These are phyloP conservation scores for Cymodocea nodosa DNA, from an alignment of 116 monocot species.

Conservation along the genomic window DNA sequence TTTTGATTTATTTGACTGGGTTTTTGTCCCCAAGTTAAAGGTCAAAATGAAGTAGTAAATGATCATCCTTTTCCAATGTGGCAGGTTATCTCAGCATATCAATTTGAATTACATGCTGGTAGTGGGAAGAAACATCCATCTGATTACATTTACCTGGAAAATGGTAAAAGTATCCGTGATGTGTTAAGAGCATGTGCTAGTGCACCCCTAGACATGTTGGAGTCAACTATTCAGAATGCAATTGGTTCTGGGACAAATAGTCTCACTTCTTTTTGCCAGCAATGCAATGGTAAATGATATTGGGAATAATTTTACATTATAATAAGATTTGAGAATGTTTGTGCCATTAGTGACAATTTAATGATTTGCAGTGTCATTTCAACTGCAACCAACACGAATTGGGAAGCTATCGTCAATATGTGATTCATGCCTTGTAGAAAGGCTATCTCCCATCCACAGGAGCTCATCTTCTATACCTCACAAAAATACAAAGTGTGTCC, in stretches of 20 bases:
- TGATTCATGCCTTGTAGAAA: conserved; percentile 38
- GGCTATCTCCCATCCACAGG: conserved; percentile 16
- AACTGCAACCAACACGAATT: conserved; percentile 13
- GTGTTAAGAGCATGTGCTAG: conserved; percentile 42
- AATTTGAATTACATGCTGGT: conserved; percentile 81
- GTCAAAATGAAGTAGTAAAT: neutral
- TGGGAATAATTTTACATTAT: neutral
- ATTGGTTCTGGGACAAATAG: conserved; percentile 13
- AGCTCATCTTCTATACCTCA: conserved; percentile 10
- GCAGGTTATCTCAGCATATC: conserved; percentile 55
- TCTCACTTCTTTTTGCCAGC: conserved; percentile 12
- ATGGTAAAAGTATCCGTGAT: conserved; percentile 65
- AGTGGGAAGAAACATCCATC: conserved; percentile 83
- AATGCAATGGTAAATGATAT: conserved; percentile 33
- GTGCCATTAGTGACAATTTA: neutral
- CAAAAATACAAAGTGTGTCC: conserved; percentile 23
- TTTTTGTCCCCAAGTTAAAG: neutral
- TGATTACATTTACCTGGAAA: conserved; percentile 60
- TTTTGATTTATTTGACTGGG: neutral
- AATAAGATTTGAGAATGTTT: conserved; percentile 3
- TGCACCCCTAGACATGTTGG: conserved; percentile 59
- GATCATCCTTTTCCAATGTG: neutral
- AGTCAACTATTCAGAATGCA: conserved; percentile 54
- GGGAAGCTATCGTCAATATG: conserved; percentile 44
- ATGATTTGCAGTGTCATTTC: conserved; percentile 7